Base-by-base conservation (phyloP, 2,329 filamentous ascomycete genomes). In the Penicillium thymicola region DNA sequence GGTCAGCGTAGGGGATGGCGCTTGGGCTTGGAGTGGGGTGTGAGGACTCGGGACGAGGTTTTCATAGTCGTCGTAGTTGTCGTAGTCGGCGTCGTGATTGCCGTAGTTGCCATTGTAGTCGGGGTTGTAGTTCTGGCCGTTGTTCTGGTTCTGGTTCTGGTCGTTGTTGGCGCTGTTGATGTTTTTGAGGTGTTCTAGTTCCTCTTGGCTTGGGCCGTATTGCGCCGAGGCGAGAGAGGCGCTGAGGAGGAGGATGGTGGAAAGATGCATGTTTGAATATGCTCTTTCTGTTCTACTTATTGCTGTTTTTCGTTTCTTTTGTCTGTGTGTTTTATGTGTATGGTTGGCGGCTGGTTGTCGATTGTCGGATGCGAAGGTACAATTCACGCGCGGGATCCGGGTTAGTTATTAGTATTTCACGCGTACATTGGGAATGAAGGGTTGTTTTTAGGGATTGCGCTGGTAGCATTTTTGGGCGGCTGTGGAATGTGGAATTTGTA, bases 211-310 rank as follows among this genome's bases (percentile, higher is more conserved):
- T 55, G 59, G 42, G 40, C 41, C 32, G 40, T 41, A 51, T 28
- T 45, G 48, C 2, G 45, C 53, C 4, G 53, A 55, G 14, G 59
- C 62, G 13, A 68, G 49, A 14, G 61, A 49, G 40, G 59, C 57
- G 51, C 59, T 46, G 28, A 66, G 38, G 44, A 64, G 44, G 21
- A 63, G 23, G 10, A 62, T 21, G 18, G 57, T 37, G 21, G 60
- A 45, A 45, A 67, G 25, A 16, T 59, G 58, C 66, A 68, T 68
- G 14, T 41, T 59, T 41, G 9, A 16, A 30, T 44, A n/a, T 38
- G 27, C 7, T 1, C 0, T 30, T 25, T 23, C 1, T 13, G 1
- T 3, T 38, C 11, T 13, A 2, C 2, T 46, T 18, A 10, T 10
- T 32, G 25, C 1, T 14, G 11, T 14, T 13, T 21, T 40, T 30